Evolutionary conservation across 192 early-diverging fungal species (phyloP).

Genomic region (Neocallimastix lanati): DNA sequence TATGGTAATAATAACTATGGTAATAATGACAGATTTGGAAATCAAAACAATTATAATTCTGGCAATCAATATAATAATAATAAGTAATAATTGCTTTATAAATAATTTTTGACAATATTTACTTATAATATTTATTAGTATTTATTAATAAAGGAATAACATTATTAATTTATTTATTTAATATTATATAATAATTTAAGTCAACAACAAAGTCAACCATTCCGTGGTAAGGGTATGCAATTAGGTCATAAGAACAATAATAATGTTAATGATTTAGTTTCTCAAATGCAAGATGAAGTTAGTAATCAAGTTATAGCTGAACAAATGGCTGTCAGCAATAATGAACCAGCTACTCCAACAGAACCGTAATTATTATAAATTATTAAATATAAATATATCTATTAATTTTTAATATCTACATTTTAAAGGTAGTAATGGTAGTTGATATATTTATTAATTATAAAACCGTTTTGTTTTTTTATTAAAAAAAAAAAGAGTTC

Average conservation of each 20-base stretch:
- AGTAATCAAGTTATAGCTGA: neutral
- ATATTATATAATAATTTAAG: too few relatives aligned
- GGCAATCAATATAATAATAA: neutral
- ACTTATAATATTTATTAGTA: too few relatives aligned
- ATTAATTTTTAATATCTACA: too few relatives aligned
- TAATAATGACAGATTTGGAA: neutral
- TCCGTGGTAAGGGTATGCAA: neutral
- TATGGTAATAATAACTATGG: neutral
- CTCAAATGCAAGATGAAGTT: neutral
- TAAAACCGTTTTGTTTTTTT: neutral
- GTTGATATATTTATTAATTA: too few relatives aligned
- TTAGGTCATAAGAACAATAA: neutral
- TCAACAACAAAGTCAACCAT: neutral
- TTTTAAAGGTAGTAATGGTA: too few relatives aligned
- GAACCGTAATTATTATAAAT: neutral
- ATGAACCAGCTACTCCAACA: neutral
- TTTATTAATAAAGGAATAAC: too few relatives aligned
- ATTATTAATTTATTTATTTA: too few relatives aligned
- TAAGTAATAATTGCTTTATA: too few relatives aligned
- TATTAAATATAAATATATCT: too few relatives aligned
- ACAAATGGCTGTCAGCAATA: neutral
- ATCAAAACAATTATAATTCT: neutral
- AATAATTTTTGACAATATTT: too few relatives aligned
- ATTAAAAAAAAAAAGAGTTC: conserved; percentile 50
- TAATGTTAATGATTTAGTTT: neutral